Base-by-base conservation (phyloP, 768 basidiomycete genomes). In the Tricholoma sp. region DNA sequence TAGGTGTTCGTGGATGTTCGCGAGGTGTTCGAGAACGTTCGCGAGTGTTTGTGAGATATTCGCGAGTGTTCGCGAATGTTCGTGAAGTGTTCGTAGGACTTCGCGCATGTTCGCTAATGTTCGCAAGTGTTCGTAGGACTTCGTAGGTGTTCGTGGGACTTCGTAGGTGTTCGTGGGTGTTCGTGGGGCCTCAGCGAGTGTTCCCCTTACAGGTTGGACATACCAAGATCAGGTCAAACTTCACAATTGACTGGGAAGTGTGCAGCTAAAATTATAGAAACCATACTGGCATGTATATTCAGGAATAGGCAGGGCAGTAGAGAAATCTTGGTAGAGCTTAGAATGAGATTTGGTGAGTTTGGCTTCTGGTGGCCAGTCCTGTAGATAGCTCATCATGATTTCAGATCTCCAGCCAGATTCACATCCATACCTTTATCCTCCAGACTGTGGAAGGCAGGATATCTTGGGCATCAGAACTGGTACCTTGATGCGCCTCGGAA, bases 301-400 rank as follows among this genome's bases (percentile, higher is more conserved):
- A 3, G 92, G 91, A 0, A 93, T 85, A 0, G 94, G 94, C 3
- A 96, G 84, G 4, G 86, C 85, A 19, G 80, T 71, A 61, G 79
- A 83, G 67, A 95, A 96, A 66, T 95, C 94, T 34, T 87, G 19
- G 9, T 21, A 45, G 19, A 45, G 43, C 43, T 22, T 45, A 12
- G 43, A 5, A 22, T 45, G 14, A 22, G 21, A 21, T 22, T 45
- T 9, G 66, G 85, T 86, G 75, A 98, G 95, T 61, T 95, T 93
- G 0, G 83, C 79, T 7, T 87, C 84, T 0, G 89, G 82, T 3
- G 94, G 94, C 94, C 94, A 98, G 72, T 98, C 95, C 88, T 94
- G 22, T 18, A 18, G 16, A 50, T 5, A 50, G 14, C 24, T 50
- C 4, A 4, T 50, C 29, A 11, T 22, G 45, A 14, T 11, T 24